Evolutionary conservation across 148 eudicot species (phyloP), one percentile per base, ranked within the genome.

Genomic region (Cornus suecica): DNA sequence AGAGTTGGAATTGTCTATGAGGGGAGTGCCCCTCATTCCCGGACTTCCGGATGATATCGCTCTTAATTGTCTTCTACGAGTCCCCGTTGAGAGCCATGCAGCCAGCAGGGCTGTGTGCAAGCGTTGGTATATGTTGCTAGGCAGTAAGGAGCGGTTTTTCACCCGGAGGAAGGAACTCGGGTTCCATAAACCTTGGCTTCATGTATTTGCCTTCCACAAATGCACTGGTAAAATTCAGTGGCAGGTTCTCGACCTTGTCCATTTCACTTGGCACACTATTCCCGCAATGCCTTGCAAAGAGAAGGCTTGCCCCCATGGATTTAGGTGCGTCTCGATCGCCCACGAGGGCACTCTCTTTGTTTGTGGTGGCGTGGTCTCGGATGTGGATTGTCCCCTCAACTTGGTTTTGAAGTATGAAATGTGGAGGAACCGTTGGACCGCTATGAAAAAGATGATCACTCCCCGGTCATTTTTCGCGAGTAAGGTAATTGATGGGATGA

Each of bases 21-120:
- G 70, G 24, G 90, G 92, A 18, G 91, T 88, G 68, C 87, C 92
- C 22, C 77, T 95, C 16, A 90, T 95, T 71, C 97, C 97, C 0
- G 97, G 98, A 0, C 94, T 95, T 30, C 97, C 97, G 0, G 94
- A 95, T 76, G 97, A 95, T 84, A 83, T 95, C 32, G 97, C 97
- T 48, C 88, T 93, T 26, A 88, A 84, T 77, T 95, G 99, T 70
- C 87, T 95, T 32, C 88, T 95, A 34, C 89, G 97, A 48, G 71
- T 93, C 22, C 94, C 99, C 28, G 90, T 95, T 56, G 66, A 82
- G 41, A 68, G 78, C 66, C 98, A 91, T 77, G 37, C 82, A 9
- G 30, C 83, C 23, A 86, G 88, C 84, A 87, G 82, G 78, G 75
- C 82, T 52, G 94, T 95, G 11, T 92, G 93, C 70, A 88, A 86